Evolutionary conservation across 306 rosid genomes (phyloP).

Genomic region (Citrullus colocynthis): DNA sequence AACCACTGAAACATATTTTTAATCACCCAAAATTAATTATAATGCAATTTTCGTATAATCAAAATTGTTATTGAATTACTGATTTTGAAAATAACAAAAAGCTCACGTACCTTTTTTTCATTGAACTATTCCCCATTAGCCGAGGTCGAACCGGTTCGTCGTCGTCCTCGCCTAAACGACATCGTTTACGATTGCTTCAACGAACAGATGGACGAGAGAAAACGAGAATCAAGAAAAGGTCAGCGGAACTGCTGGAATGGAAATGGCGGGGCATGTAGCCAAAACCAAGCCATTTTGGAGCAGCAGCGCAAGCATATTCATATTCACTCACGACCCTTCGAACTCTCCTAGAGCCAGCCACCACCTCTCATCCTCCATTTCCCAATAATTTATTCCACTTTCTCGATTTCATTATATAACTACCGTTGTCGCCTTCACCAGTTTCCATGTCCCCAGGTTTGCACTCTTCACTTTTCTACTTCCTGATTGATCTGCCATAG

Average conservation of each 20-base stretch:
- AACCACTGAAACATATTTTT: too few species aligned
- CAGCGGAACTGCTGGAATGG: not conserved
- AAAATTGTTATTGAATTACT: too few species aligned
- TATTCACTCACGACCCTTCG: not conserved
- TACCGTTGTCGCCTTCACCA: not conserved
- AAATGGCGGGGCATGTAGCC: not conserved
- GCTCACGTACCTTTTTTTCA: too few species aligned
- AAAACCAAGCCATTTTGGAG: not conserved
- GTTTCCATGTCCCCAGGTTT: slow-evolving; percentile 30
- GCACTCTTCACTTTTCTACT: slow-evolving; percentile 1
- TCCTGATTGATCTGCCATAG: not conserved
- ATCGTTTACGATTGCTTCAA: not conserved
- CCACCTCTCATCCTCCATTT: not conserved
- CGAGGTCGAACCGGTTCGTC: too few species aligned
- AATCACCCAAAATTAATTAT: too few species aligned
- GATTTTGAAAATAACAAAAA: too few species aligned
- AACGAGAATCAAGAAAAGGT: not conserved
- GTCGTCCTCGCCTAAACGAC: not conserved
- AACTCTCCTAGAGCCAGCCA: not conserved
- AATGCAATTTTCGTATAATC: too few species aligned
- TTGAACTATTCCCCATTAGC: too few species aligned
- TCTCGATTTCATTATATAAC: slow-evolving; percentile 1
- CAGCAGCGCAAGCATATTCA: not conserved
- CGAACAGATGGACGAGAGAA: not conserved
- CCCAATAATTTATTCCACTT: not conserved